Conservation (phyloP, 148 eudicot genomes). For the Rhododendron molle region DNA sequence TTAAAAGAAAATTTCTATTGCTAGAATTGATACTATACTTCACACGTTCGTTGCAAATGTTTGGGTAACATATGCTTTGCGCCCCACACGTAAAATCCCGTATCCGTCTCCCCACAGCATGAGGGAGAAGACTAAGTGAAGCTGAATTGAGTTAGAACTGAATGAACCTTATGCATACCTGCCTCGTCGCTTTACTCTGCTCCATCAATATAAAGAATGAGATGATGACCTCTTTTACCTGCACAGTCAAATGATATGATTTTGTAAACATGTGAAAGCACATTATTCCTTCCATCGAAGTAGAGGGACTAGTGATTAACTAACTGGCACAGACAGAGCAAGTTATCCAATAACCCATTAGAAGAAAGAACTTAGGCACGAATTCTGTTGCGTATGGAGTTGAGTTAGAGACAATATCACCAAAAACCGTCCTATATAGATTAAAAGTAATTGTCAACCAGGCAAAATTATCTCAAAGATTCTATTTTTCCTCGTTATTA, state of each 20-base stretch:
- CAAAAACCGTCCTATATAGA: too few species aligned
- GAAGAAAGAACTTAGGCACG: background rate
- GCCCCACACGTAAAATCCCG: too few species aligned
- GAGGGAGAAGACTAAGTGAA: background rate
- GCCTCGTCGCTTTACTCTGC: slow-evolving; percentile 79
- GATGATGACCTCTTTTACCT: slow-evolving; percentile 94
- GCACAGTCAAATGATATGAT: slow-evolving; percentile 14
- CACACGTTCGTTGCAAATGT: background rate
- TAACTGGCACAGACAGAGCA: background rate
- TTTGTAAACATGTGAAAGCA: background rate
- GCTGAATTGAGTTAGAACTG: background rate
- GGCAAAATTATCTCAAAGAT: background rate
- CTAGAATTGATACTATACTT: background rate
- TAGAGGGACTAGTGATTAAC: background rate
- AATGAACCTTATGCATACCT: slow-evolving; percentile 36
- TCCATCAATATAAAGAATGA: slow-evolving; percentile 89
- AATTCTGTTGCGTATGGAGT: background rate
- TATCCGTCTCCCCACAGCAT: background rate
- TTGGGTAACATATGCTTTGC: background rate
- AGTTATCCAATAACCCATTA: background rate
- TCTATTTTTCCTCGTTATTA: too few species aligned
- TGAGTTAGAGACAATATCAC: background rate
- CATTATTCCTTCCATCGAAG: background rate
- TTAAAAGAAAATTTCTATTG: background rate
- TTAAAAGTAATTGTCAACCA: too few species aligned